Evolutionary conservation across 495 filamentous ascomycete species (phyloP), one percentile per base, ranked within the genome.

Genomic region (Articulospora tetracladia): DNA sequence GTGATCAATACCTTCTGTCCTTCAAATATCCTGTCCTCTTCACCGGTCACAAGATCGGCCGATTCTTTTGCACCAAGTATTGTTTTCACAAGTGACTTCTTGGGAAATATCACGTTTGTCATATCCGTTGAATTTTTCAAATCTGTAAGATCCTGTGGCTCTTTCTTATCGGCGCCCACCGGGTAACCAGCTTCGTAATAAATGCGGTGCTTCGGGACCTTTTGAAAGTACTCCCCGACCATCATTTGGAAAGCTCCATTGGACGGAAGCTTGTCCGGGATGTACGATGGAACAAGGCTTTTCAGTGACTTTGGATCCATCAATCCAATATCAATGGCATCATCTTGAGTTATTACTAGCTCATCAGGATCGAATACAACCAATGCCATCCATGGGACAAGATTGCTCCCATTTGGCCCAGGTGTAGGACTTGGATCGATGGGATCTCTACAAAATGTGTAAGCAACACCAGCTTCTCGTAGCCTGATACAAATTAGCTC

Each of bases 361-460:
- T 74, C 72, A 7, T 75, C 69, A 2, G 49, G 26, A n/a, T 59
- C 47, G 30, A 79, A 79, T 11, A 67, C 39, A 4, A 80, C 20
- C 0, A 80, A 53, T 3, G 71, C 75, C 17, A 53, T 20, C 51
- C 51, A 53, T 7, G 51, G 51, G 17, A 53, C 19, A 11, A 53
- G 51, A 36, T 53, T 53, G 6, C 28, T 19, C 2, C 51, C 25
- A 30, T 32, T 50, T 26, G 4, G 8, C 47, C 22, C 20, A 2
- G 41, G 41, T 23, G 7, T n/a, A 17, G 17, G 41, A 47, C 20
- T 17, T 8, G 23, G 20, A 25, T 50, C 47, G 17, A 50, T 50
- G 19, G 47, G 47, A 25, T 50, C 25, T 27, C 11, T 7, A n/a
- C 4, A 12, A n/a, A 50, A 50, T 8, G 24, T 50, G 47, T 50